Conservation (phyloP, 495 filamentous ascomycete species). For the Penicillium angulare region DNA sequence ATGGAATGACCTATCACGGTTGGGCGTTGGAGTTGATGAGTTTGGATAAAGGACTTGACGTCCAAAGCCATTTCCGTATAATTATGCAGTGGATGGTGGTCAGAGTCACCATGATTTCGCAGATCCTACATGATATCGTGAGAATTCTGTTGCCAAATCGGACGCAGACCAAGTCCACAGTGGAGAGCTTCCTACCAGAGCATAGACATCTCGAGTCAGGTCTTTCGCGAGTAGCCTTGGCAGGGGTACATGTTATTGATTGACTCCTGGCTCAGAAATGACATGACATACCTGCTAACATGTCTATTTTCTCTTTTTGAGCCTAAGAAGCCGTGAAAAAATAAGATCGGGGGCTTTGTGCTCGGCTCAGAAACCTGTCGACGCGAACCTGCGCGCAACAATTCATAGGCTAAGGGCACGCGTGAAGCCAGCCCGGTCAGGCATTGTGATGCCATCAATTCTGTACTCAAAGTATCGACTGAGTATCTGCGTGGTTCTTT, state of each 20-base stretch:
- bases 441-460: neutral
- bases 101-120: slow-evolving; percentile 82
- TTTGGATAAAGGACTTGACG: slow-evolving; percentile 66
- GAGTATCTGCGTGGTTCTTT: too few species aligned
- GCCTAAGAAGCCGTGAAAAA: slow-evolving; percentile 20
- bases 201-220: slow-evolving; percentile 8
- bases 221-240: slow-evolving; percentile 4
- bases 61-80: slow-evolving; percentile 79
- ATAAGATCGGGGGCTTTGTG: slow-evolving; percentile 8
- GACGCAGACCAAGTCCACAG: too few species aligned
- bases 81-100: slow-evolving; percentile 65
- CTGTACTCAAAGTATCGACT: neutral
- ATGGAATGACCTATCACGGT: slow-evolving; percentile 54
- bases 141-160: neutral
- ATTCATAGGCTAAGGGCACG: slow-evolving; percentile 11
- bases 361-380: neutral
- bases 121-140: slow-evolving; percentile 56
- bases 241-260: slow-evolving; percentile 37
- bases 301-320: slow-evolving; percentile 71
- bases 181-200: slow-evolving; percentile 8
- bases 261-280: slow-evolving; percentile 19
- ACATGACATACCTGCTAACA: slow-evolving; percentile 79
- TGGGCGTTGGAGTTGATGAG: slow-evolving; percentile 58
- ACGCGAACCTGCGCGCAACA: neutral
- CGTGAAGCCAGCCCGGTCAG: neutral